These are phyloP conservation scores for Lophiostoma macrostomum DNA, from an alignment of 495 filamentous ascomycete genomes.

Conservation along the genomic window DNA sequence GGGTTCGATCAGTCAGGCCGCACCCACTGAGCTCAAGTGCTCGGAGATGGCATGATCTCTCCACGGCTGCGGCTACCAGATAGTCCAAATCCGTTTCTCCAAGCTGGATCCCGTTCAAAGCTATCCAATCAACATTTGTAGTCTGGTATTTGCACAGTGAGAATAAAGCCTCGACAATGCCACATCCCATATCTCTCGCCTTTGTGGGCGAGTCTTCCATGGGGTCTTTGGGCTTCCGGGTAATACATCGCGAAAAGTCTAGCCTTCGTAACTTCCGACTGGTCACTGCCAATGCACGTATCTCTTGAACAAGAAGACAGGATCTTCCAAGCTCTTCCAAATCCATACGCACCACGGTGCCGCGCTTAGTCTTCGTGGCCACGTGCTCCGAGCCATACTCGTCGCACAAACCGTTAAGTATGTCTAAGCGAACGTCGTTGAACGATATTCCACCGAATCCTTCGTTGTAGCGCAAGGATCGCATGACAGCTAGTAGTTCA, in stretches of 20 bases:
- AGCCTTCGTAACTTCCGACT: slow-evolving; percentile 59
- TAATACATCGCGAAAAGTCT: slow-evolving; percentile 61
- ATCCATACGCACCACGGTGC: slow-evolving; percentile 54
- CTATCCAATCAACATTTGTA: slow-evolving; percentile 78
- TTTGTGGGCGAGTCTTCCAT: slow-evolving; percentile 52
- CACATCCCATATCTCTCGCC: slow-evolving; percentile 65
- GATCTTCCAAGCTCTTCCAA: slow-evolving; percentile 58
- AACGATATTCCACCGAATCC: slow-evolving; percentile 85
- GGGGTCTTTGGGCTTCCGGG: slow-evolving; percentile 46
- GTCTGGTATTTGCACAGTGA: slow-evolving; percentile 68
- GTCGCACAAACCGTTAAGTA: slow-evolving; percentile 61
- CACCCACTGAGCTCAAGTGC: slow-evolving; percentile 81
- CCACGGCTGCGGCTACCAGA: slow-evolving; percentile 64
- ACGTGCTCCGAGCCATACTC: slow-evolving; percentile 61
- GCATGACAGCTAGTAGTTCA: slow-evolving; percentile 82
- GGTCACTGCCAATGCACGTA: slow-evolving; percentile 67
- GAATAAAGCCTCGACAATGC: slow-evolving; percentile 74
- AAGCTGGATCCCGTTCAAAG: slow-evolving; percentile 77
- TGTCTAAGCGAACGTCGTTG: slow-evolving; percentile 66
- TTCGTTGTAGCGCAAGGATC: slow-evolving; percentile 88
- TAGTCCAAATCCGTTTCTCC: slow-evolving; percentile 76
- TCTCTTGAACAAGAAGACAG: slow-evolving; percentile 68
- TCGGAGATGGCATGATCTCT: slow-evolving; percentile 63
- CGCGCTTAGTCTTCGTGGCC: slow-evolving; percentile 54
- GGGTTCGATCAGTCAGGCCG: slow-evolving; percentile 59